Base-by-base conservation (phyloP, 805 yeast genomes). In the Diddensiella transvaalensis region DNA sequence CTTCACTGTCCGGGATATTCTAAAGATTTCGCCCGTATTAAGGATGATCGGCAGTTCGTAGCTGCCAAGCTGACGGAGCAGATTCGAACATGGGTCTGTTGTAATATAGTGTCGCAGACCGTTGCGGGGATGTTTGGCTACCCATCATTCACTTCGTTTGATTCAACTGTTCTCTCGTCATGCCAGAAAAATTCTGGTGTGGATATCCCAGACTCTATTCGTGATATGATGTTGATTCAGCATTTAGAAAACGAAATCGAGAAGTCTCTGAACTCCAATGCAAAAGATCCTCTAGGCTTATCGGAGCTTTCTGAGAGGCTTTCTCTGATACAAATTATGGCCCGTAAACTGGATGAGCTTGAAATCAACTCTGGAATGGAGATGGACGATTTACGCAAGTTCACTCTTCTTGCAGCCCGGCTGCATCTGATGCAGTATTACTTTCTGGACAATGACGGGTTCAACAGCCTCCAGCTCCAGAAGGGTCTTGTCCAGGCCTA, bases 111-210 rank as follows among this genome's bases (percentile, higher is more conserved):
- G 0, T 85, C 95, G 1, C 98, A 93, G 65, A 78, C 84, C 2
- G 82, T 93, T 52, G 96, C 96, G 2, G 81, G 95, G 2, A 83
- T 95, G 8, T 88, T 89, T 68, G 99, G 99, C 17, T 90, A 85
- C 61, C 99, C 98, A 0, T 88, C 95, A 0, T 89, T 88, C 66
- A 90, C 87, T 3, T 87, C 83, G 50, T 86, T 89, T 60, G 96
- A 88, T 62, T 75, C 83, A 22, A 75, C 88, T 0, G 78, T 84
- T 2, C 67, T 81, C 59, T 73, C 73, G 3, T 73, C 81, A 2
- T 75, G 77, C 56, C 66, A 77, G 40, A 73, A 78, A 8, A 77
- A 74, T 10, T 65, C 75, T n/a, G 64, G 60, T 3, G 50, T 64
- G 21, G 72, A 69, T 21, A 67, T 86, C 18, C 86, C 91, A 1